phyloP scores from a whole-genome alignment of 2,329 filamentous ascomycete species.

The Penicillium sp. region DNA sequence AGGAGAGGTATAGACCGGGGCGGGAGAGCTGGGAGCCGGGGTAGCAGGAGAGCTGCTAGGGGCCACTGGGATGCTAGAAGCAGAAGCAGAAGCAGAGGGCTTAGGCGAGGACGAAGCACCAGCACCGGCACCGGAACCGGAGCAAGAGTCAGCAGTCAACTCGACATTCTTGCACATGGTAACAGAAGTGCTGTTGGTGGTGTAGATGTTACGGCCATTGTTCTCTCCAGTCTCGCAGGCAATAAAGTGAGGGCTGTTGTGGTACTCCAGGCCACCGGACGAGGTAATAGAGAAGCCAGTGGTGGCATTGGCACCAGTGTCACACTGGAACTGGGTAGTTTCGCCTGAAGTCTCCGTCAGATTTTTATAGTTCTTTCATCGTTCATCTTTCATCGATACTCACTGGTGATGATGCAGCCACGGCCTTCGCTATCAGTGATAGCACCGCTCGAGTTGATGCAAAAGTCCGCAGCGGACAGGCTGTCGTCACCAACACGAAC shows the following conservation, averaged over 20 bases:
- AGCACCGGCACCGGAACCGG: slow-evolving; percentile 19
- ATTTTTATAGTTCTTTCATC: neutral
- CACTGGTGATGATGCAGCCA: slow-evolving; percentile 65
- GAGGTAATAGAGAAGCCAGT: slow-evolving; percentile 59
- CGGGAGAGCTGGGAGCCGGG: neutral
- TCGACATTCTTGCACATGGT: slow-evolving; percentile 36
- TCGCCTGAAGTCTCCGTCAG: slow-evolving; percentile 42
- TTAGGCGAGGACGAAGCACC: slow-evolving; percentile 9
- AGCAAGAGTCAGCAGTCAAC: slow-evolving; percentile 40
- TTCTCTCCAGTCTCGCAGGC: slow-evolving; percentile 58
- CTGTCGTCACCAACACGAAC: slow-evolving; percentile 55
- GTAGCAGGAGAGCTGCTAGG: neutral
- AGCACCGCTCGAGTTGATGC: slow-evolving; percentile 53
- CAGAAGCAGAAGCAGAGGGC: neutral
- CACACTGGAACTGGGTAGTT: slow-evolving; percentile 64
- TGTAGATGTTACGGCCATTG: slow-evolving; percentile 45
- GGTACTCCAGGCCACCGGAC: slow-evolving; percentile 54
- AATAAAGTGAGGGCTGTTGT: slow-evolving; percentile 57
- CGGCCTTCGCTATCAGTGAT: slow-evolving; percentile 59
- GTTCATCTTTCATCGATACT: slow-evolving; percentile 21
- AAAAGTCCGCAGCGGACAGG: slow-evolving; percentile 53
- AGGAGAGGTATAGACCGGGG: slow-evolving; percentile 3
- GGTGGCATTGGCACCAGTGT: slow-evolving; percentile 52
- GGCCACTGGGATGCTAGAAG: neutral
- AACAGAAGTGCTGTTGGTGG: slow-evolving; percentile 31